phyloP scores from a whole-genome alignment of 2,329 filamentous ascomycete genomes.

The Emydomyces testavorans region DNA sequence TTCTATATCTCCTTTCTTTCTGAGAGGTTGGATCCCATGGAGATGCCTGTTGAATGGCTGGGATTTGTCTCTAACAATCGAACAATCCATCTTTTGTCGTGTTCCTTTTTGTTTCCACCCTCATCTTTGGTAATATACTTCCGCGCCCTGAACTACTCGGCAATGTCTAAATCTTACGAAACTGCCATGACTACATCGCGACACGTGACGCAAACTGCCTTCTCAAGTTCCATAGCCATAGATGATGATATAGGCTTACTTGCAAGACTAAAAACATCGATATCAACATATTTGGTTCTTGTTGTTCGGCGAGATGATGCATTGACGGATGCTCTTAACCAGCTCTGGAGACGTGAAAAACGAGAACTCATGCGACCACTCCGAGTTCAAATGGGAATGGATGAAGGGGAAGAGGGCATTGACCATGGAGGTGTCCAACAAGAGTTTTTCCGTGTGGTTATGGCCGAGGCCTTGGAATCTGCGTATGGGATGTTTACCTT shows the following conservation, averaged over 20 bases:
- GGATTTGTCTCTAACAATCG: slow-evolving; percentile 50
- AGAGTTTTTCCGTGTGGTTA: slow-evolving; percentile 81
- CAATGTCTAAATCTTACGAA: slow-evolving; percentile 72
- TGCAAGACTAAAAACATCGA: slow-evolving; percentile 53
- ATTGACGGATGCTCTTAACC: slow-evolving; percentile 65
- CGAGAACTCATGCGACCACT: slow-evolving; percentile 73
- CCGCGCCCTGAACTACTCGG: slow-evolving; percentile 72
- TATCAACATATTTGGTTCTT: slow-evolving; percentile 59
- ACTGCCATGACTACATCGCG: slow-evolving; percentile 44
- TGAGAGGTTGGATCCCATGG: slow-evolving; percentile 61
- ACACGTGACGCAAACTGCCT: slow-evolving; percentile 38
- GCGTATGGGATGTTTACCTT: slow-evolving; percentile 67
- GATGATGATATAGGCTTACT: slow-evolving; percentile 50
- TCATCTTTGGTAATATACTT: slow-evolving; percentile 70
- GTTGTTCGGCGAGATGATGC: slow-evolving; percentile 57
- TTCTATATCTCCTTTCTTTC: slow-evolving; percentile 67
- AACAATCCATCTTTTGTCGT: slow-evolving; percentile 63
- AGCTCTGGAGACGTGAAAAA: slow-evolving; percentile 76
- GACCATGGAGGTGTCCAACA: slow-evolving; percentile 94
- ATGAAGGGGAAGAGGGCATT: slow-evolving; percentile 72
- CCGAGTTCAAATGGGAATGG: slow-evolving; percentile 76
- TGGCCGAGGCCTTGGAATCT: slow-evolving; percentile 67
- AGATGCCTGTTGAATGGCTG: slow-evolving; percentile 63
- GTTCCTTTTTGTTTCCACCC: slow-evolving; percentile 66
- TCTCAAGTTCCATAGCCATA: slow-evolving; percentile 30